phyloP scores from a whole-genome alignment of 2,329 filamentous ascomycete species.

The Meredithiella fracta region DNA sequence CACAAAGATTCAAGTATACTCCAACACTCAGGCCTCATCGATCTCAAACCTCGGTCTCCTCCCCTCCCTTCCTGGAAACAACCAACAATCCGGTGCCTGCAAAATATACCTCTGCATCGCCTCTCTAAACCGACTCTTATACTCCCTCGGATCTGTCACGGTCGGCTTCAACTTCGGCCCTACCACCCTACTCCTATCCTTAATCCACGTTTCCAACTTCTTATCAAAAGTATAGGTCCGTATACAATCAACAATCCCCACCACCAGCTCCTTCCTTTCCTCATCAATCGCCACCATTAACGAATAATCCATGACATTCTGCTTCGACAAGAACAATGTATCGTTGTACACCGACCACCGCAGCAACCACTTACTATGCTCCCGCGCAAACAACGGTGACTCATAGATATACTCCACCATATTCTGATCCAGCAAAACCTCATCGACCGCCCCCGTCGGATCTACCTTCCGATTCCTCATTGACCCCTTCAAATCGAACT shows the following conservation, averaged over 20 bases:
- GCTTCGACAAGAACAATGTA: slow-evolving; percentile 80
- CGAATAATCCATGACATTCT: slow-evolving; percentile 98
- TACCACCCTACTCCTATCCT: slow-evolving; percentile 72
- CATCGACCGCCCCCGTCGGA: slow-evolving; percentile 85
- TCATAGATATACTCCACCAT: slow-evolving; percentile 99
- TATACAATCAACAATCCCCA: slow-evolving; percentile 97
- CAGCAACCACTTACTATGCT: slow-evolving; percentile 89
- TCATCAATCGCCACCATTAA: slow-evolving; percentile 98
- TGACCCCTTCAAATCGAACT: slow-evolving; percentile 91
- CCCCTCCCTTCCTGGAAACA: slow-evolving; percentile 24
- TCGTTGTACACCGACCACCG: slow-evolving; percentile 93
- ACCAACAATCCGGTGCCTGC: slow-evolving; percentile 57
- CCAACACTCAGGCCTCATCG: background rate
- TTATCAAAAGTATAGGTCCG: slow-evolving; percentile 99
- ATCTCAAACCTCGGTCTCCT: background rate
- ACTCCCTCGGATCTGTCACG: slow-evolving; percentile 93
- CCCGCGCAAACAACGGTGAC: slow-evolving; percentile 81
- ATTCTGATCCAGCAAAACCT: slow-evolving; percentile 93
- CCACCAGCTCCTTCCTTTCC: slow-evolving; percentile 71
- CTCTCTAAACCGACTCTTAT: slow-evolving; percentile 87
- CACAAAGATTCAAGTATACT: background rate
- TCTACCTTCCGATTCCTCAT: slow-evolving; percentile 98
- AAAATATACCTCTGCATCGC: slow-evolving; percentile 85
- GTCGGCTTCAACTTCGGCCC: slow-evolving; percentile 72
- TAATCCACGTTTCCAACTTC: slow-evolving; percentile 99